Evolutionary conservation across 768 basidiomycete species (phyloP).

Genomic region (Rhodotorula kratochvilovae): DNA sequence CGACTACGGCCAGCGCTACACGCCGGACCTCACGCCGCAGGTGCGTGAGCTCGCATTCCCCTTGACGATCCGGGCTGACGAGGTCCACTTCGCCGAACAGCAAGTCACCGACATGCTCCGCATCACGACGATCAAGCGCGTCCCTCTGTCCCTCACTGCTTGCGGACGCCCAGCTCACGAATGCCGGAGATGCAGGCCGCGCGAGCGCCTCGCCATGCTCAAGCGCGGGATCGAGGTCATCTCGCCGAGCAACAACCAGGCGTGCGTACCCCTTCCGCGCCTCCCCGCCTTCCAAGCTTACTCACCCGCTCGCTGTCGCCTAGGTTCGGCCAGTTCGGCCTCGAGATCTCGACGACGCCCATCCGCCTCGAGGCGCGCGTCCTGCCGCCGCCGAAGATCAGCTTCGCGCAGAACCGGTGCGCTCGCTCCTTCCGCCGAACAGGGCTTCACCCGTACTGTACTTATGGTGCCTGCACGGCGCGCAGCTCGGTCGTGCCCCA

Average conservation of each 20-base stretch:
- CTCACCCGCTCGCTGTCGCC: not conserved
- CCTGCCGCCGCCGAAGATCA: not conserved
- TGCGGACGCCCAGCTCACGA: not conserved
- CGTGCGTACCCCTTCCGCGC: not conserved
- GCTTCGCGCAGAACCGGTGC: not conserved
- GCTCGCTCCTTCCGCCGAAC: too few relatives aligned
- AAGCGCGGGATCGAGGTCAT: not conserved
- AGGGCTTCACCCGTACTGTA: too few relatives aligned
- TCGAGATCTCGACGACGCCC: not conserved
- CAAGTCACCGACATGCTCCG: not conserved
- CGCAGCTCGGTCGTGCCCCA: too few relatives aligned
- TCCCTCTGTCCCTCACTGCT: not conserved
- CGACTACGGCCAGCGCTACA: constrained; percentile 18
- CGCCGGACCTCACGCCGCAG: not conserved
- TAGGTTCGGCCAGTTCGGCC: constrained; percentile 11
- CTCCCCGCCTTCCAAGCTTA: not conserved
- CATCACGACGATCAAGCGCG: constrained; percentile 3
- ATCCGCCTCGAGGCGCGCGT: constrained; percentile 6
- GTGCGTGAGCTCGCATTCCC: too few relatives aligned
- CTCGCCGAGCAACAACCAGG: not conserved
- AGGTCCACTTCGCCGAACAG: too few relatives aligned
- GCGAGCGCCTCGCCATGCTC: constrained; percentile 1
- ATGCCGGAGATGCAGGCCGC: not conserved
- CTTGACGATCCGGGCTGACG: too few relatives aligned
- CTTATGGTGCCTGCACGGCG: too few relatives aligned